Base-by-base conservation (phyloP, 495 filamentous ascomycete genomes). In the Rusavskia elegans region DNA sequence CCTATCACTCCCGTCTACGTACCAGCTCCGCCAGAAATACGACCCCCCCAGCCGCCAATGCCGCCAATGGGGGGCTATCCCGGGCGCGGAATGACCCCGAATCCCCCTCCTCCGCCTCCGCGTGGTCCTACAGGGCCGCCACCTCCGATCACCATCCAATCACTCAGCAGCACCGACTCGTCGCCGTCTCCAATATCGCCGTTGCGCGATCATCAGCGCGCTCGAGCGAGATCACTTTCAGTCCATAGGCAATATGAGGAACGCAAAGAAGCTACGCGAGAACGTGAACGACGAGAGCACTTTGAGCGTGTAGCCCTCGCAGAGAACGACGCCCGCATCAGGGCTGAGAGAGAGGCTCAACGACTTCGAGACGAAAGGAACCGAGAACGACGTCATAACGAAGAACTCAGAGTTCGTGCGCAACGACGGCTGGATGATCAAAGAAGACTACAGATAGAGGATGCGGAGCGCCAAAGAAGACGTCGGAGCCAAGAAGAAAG, bases 171-270 rank as follows among this genome's bases (percentile, higher is more conserved):
- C 1, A 30, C 57, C 59, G 9, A 60, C 38, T 16, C 61, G 40
- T 55, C 14, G 3, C 56, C 23, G 64, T 63, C 58, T 67, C 69
- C 16, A 70, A 71, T 37, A 61, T 72, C 17, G 13, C 52, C 42
- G 10, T 21, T 38, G 17, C 52, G 52, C 17, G 29, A 48, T 17
- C 52, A 53, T 48, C 52, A 30, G 2, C 41, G 52, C 3, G 20
- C 10, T n/a, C 41, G 32, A 32, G 19, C 44, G 7, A 25, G 51
- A n/a, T 30, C 27, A 4, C 42, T 40, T 25, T 49, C 51, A n/a
- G 13, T 20, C 14, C 11, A 21, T 23, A 17, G 30, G 21, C 29
- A 21, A 4, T 49, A 38, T 44, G 38, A 52, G 16, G 38, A 53
- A 27, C 20, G 3, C 17, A 49, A 40, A 30, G 23, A 37, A 23